phyloP scores from a whole-genome alignment of 441 rosid genomes.

The Eutrema salsugineum region DNA sequence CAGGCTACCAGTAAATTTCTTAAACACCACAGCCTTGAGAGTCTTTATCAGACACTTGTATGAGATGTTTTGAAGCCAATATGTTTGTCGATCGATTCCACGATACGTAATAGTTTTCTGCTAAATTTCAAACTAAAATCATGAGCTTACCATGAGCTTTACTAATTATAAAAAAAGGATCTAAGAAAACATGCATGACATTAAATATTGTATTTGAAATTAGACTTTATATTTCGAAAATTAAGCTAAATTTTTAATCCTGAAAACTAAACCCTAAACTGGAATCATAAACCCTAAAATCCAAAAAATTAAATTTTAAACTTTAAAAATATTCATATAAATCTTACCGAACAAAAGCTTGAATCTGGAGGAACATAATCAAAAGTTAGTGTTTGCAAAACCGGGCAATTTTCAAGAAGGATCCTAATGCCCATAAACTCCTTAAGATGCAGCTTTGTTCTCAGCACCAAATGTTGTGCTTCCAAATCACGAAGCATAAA shows the following conservation, averaged over 20 bases:
- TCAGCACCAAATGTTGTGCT: slow-evolving; percentile 34
- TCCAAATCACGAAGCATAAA: background rate
- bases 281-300: too few species aligned
- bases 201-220: too few species aligned
- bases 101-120: background rate
- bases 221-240: too few species aligned
- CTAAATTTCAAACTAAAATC: background rate
- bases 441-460: slow-evolving; percentile 26
- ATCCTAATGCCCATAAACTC: slow-evolving; percentile 40
- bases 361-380: background rate
- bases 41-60: background rate
- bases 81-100: background rate
- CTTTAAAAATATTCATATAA: too few species aligned
- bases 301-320: too few species aligned
- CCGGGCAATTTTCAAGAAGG: slow-evolving; percentile 37
- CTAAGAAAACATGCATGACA: too few species aligned
- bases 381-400: slow-evolving; percentile 10
- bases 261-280: too few species aligned
- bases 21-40: background rate
- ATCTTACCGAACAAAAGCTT: background rate
- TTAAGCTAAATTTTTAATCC: too few species aligned
- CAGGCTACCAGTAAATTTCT: background rate
- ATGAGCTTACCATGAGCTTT: too few species aligned
- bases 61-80: background rate
- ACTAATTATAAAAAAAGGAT: too few species aligned